Conservation (phyloP, 1,139 yeast species). For the Eremothecium coryli region DNA sequence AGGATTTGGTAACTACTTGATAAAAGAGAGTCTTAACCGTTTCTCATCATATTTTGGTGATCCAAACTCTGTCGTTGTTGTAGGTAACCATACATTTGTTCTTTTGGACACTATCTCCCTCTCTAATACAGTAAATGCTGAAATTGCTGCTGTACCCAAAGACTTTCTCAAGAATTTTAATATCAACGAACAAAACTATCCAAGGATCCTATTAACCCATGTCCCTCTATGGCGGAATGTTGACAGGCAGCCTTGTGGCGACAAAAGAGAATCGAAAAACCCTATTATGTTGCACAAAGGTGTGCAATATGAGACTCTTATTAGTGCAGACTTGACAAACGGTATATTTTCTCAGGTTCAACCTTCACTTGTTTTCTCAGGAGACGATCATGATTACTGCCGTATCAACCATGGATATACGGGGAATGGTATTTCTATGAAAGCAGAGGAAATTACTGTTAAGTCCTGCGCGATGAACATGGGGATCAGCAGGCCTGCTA, state of each 20-base stretch:
- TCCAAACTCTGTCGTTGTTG: constrained; percentile 43
- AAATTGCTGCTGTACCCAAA: constrained; percentile 37
- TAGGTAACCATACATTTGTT: constrained; percentile 73
- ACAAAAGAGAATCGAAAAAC: constrained; percentile 51
- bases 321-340: constrained; percentile 49
- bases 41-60: constrained; percentile 69
- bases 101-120: constrained; percentile 74
- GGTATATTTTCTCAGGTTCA: constrained; percentile 45
- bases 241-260: constrained; percentile 52
- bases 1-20: constrained; percentile 70
- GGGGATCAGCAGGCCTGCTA: constrained; percentile 77
- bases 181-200: constrained; percentile 34
- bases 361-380: constrained; percentile 71
- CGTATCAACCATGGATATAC: constrained; percentile 53
- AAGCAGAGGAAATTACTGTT: constrained; percentile 70
- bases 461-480: constrained; percentile 90
- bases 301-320: constrained; percentile 67
- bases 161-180: constrained; percentile 27
- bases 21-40: constrained; percentile 46
- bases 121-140: constrained; percentile 41
- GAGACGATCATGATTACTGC: constrained; percentile 97
- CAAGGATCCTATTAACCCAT: constrained; percentile 66
- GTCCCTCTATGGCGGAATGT: constrained; percentile 66
- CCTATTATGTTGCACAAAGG: constrained; percentile 66
- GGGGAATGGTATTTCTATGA: constrained; percentile 27